phyloP scores from a whole-genome alignment of 352 stramenopile genomes.

The Salisapilia sapeloensis region DNA sequence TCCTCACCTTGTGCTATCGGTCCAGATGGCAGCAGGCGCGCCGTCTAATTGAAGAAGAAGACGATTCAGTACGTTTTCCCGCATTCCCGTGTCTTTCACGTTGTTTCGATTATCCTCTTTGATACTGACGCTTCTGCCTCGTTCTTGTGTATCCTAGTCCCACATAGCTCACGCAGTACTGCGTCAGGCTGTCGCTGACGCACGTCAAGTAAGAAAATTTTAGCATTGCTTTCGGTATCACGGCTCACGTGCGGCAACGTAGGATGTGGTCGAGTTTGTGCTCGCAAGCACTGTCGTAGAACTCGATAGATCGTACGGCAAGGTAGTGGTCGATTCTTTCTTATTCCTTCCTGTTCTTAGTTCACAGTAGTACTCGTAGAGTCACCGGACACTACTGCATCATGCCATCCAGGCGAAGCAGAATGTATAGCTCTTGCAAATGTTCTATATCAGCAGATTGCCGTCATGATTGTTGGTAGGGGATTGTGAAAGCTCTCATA shows the following conservation, averaged over 20 bases:
- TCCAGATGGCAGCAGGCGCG: conserved; percentile 4
- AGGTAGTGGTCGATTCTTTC: background rate
- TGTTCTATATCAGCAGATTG: no score
- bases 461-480: conserved; percentile 2
- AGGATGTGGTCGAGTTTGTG: conserved; percentile 4
- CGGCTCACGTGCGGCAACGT: background rate
- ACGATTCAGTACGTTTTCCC: conserved; percentile 12
- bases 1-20: background rate
- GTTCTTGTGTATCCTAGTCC: no score
- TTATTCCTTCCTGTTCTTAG: background rate
- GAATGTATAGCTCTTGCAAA: conserved; percentile 4
- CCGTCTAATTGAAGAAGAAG: conserved; percentile 10
- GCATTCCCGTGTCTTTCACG: conserved; percentile 1
- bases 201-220: conserved; percentile 6
- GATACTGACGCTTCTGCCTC: conserved; percentile 2
- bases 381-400: conserved; percentile 17
- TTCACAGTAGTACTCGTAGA: conserved; percentile 4
- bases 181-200: conserved; percentile 9
- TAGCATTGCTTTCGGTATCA: background rate
- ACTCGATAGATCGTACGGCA: background rate
- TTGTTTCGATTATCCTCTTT: background rate
- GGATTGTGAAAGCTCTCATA: conserved; percentile 4
- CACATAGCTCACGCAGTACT: conserved; percentile 9
- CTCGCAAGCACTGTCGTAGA: conserved; percentile 1
- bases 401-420: conserved; percentile 9